Evolutionary conservation across 1,139 yeast species (phyloP), one percentile per base, ranked within the genome.

Genomic region (Taiozyma sp.): DNA sequence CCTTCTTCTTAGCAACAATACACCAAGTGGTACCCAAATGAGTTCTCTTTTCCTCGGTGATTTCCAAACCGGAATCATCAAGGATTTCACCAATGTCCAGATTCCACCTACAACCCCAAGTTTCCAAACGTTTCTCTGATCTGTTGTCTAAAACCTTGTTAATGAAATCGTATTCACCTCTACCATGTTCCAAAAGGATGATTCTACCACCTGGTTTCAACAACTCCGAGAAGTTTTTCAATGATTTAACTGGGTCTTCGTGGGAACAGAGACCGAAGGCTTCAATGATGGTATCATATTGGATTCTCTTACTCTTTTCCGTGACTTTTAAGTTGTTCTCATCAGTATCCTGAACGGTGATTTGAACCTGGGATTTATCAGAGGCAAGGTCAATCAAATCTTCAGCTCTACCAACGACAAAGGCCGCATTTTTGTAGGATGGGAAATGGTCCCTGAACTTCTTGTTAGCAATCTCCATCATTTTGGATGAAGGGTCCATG

Each of bases 41-140:
- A 28, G 83, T 84, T 59, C 96, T 75, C 58, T 81, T 81, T 60
- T 88, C 91, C 58, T 81, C 83, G 1, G 92, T 88, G 43, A 93
- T 78, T 59, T 88, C 95, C 54, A 93, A 75, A 0, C 96, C 97
- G 14, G 96, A 85, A 55, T 82, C 83, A 63, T 87, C 92, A 32
- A 93, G 76, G 49, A 93, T 76, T 60, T 85, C 93, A 36, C 91
- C 96, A 59, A 93, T 89, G 65, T 93, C 98, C 57, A 93, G 74
- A 64, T 93, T 93, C 97, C 98, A 93, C 64, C 98, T 75, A 70
- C 99, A 93, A 4, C 97, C 98, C 98, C 98, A 93, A 13, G 87
- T 84, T 57, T 87, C 80, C 73, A 92, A 81, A 70, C 97, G 84
- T 59, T 82, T 80, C 51, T 83, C 91, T 8, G 97, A 92, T 58